These are phyloP conservation scores for Tylopilus sp. DNA, from an alignment of 1,284 basidiomycete species.

Conservation along the genomic window DNA sequence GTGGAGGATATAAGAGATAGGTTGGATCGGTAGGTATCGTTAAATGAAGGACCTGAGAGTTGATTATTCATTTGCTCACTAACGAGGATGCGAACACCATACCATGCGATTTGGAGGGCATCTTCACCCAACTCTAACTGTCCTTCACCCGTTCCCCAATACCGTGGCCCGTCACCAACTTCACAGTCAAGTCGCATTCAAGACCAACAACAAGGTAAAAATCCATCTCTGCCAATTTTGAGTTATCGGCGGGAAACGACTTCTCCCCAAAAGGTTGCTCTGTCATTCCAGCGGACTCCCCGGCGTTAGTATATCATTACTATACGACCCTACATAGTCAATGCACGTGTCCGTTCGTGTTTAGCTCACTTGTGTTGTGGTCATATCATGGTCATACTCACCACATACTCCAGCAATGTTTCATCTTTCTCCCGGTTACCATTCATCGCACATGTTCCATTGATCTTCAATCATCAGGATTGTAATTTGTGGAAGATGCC, in stretches of 20 bases:
- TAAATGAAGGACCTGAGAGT: constrained; percentile 87
- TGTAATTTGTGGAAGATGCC: too few relatives aligned
- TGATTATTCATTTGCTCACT: too few relatives aligned
- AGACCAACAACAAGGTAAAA: constrained; percentile 98
- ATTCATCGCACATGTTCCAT: too few relatives aligned
- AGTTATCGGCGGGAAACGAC: constrained; percentile 85
- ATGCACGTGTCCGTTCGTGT: too few relatives aligned
- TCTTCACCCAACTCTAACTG: constrained; percentile 74
- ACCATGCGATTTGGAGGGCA: constrained; percentile 84
- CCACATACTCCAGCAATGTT: too few relatives aligned
- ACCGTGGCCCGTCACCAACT: constrained; percentile 69
- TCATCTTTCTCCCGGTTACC: too few relatives aligned
- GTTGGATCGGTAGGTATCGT: constrained; percentile 95
- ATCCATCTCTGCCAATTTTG: constrained; percentile 98
- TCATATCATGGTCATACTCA: too few relatives aligned
- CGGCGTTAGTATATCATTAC: too few relatives aligned
- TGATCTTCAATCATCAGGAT: too few relatives aligned
- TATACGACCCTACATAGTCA: too few relatives aligned
- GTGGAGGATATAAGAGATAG: constrained; percentile 93
- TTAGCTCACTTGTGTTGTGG: too few relatives aligned
- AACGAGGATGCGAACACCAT: constrained; percentile 2
- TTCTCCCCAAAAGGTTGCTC: constrained; percentile 77
- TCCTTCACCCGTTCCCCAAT: constrained; percentile 81
- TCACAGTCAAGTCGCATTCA: constrained; percentile 91
- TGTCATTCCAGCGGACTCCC: constrained; percentile 27